Conservation (phyloP, 2,329 filamentous ascomycete species). For the Fusarium chuoi region DNA sequence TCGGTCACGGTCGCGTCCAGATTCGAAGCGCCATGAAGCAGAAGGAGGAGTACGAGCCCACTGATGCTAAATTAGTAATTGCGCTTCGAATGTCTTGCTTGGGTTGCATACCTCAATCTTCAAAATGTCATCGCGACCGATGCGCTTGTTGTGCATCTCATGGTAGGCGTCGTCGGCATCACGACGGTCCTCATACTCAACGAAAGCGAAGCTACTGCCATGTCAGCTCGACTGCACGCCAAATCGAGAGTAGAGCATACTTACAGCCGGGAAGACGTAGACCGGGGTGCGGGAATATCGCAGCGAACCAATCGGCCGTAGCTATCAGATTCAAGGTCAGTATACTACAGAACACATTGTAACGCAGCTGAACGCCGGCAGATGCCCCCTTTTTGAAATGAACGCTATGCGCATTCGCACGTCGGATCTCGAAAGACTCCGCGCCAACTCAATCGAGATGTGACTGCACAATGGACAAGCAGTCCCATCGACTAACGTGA, state of each 20-base stretch:
- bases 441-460: constrained; percentile 41
- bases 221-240: constrained; percentile 14
- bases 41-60: constrained; percentile 98
- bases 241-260: constrained; percentile 53
- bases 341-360: constrained; percentile 53
- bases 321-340: constrained; percentile 65
- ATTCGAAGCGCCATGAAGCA: constrained; percentile 98
- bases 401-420: constrained; percentile 41
- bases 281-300: constrained; percentile 96
- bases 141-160: constrained; percentile 99
- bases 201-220: constrained; percentile 83
- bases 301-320: constrained; percentile 98
- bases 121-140: constrained; percentile 92
- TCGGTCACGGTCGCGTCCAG: constrained; percentile 80
- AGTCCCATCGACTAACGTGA: constrained; percentile 43
- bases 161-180: constrained; percentile 99
- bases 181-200: constrained; percentile 98
- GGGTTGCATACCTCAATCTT: constrained; percentile 88
- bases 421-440: constrained; percentile 37
- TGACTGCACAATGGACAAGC: constrained; percentile 43
- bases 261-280: constrained; percentile 93
- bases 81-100: background rate
- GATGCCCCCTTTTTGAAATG: constrained; percentile 44
- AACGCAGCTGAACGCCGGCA: constrained; percentile 36
- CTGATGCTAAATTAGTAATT: constrained; percentile 57